A percentile compares a stretch with the other conserved stretches of the same genome.
phyloP scores from a whole-genome alignment of 495 filamentous ascomycete genomes.

The Aspergillus ellipticus region DNA sequence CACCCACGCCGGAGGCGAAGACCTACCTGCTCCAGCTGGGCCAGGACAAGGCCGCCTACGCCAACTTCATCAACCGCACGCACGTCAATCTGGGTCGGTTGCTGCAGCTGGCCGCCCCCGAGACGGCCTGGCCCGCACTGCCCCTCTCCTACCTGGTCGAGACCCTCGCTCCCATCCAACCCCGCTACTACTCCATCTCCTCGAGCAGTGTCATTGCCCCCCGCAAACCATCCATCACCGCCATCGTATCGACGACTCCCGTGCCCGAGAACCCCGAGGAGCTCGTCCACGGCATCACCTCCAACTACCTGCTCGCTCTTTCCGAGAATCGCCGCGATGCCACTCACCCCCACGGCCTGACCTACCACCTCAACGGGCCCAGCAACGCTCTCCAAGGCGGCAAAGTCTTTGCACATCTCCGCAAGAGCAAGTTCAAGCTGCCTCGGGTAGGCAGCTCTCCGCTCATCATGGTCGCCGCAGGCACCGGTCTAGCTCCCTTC shows the following conservation, averaged over 20 bases:
- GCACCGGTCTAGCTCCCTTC: slow-evolving; percentile 48
- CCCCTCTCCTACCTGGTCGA: slow-evolving; percentile 47
- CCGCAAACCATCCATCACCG: slow-evolving; percentile 41
- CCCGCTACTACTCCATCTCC: slow-evolving; percentile 55
- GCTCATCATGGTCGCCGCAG: slow-evolving; percentile 45
- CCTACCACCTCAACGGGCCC: slow-evolving; percentile 34
- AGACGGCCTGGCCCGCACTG: slow-evolving; percentile 31
- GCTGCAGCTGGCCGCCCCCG: slow-evolving; percentile 24
- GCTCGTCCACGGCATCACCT: slow-evolving; percentile 41
- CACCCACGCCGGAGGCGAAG: slow-evolving; percentile 36
- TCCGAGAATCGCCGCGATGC: slow-evolving; percentile 20
- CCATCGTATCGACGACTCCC: slow-evolving; percentile 31
- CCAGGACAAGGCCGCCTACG: slow-evolving; percentile 32
- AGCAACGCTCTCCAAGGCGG: slow-evolving; percentile 21
- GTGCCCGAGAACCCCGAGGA: slow-evolving; percentile 23
- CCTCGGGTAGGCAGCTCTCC: slow-evolving; percentile 28
- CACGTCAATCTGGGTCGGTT: slow-evolving; percentile 43
- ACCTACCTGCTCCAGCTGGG: slow-evolving; percentile 29
- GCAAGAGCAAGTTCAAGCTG: slow-evolving; percentile 46
- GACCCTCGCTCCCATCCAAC: slow-evolving; percentile 37
- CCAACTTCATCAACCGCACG: slow-evolving; percentile 25
- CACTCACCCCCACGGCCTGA: slow-evolving; percentile 25
- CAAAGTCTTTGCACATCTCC: slow-evolving; percentile 40
- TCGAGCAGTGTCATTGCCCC: slow-evolving; percentile 45
- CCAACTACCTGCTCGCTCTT: slow-evolving; percentile 45